Evolutionary conservation across 805 yeast species (phyloP), one percentile per base, ranked within the genome.

Genomic region (Sugiyamaella smithiae): DNA sequence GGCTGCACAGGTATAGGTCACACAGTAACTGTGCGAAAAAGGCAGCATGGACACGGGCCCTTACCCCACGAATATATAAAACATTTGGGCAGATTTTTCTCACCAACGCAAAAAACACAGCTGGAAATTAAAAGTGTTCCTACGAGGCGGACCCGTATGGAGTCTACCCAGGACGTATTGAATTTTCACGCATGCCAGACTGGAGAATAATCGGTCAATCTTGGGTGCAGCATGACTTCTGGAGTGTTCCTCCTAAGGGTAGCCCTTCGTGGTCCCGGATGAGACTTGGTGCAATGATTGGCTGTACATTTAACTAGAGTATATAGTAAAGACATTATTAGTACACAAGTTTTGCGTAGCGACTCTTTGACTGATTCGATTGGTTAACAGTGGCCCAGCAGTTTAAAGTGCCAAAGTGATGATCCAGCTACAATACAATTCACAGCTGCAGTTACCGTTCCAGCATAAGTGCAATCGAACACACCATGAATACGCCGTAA

Each of bases 251-350:
- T 60, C 54, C 76, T 72, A 72, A 77, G 79, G 80, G 76, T 64
- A 65, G 68, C 71, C 82, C 82, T 78, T 78, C 80, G 82, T 76
- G 82, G 73, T 69, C 77, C 78, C 80, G 79, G 69, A 74, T 78
- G 82, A 70, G 78, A 74, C 62, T 55, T 64, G 80, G 73, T 78
- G 83, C 83, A 78, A 78, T 71, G 83, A 78, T 76, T 71, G 67
- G 67, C 75, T 60, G 67, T 59, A 68, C 71, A 68, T 63, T 31
- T 44, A 26, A 26, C 11, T n/a, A n/a, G n/a, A n/a, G n/a, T n/a
- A n/a, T n/a, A n/a, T n/a, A n/a, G n/a, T n/a, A n/a, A n/a, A n/a
- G n/a, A n/a, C n/a, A n/a, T n/a, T n/a, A n/a, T n/a, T n/a, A n/a
- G n/a, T n/a, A n/a, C n/a, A n/a, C n/a, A n/a, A n/a, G n/a, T n/a